These are phyloP conservation scores for Isatis tinctoria DNA, from an alignment of 345 rosid genomes.

Conservation along the genomic window DNA sequence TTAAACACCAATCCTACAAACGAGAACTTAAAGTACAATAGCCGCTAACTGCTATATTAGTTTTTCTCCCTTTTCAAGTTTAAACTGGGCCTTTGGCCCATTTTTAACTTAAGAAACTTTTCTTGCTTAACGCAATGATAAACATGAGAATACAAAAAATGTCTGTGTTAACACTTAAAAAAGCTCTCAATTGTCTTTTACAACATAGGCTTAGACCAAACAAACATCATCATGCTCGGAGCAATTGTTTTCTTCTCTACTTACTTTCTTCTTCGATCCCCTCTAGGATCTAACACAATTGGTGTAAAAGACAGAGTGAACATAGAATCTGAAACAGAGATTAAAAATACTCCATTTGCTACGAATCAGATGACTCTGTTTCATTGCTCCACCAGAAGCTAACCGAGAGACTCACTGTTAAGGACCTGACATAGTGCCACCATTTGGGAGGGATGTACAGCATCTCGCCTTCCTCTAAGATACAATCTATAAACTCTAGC, in stretches of 20 bases:
- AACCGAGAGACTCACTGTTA: slow-evolving; percentile 77
- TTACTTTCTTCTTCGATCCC: background rate
- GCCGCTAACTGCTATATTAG: too few species aligned
- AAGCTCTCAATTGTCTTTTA: slow-evolving; percentile 15
- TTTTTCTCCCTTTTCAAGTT: too few species aligned
- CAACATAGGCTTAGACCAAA: slow-evolving; percentile 11
- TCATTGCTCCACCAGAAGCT: slow-evolving; percentile 91
- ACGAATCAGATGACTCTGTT: slow-evolving; percentile 30
- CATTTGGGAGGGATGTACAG: slow-evolving; percentile 96
- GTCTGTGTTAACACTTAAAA: background rate
- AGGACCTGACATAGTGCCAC: slow-evolving; percentile 97
- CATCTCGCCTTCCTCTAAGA: slow-evolving; percentile 95
- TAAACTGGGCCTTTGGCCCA: too few species aligned
- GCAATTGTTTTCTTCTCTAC: slow-evolving; percentile 15
- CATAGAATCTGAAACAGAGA: slow-evolving; percentile 10
- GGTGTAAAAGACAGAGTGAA: background rate
- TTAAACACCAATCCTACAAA: background rate
- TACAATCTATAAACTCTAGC: slow-evolving; percentile 80
- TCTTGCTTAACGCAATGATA: background rate
- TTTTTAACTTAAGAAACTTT: too few species aligned
- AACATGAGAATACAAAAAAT: background rate
- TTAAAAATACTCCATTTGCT: background rate
- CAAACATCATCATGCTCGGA: slow-evolving; percentile 15
- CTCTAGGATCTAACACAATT: background rate
- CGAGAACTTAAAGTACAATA: too few species aligned